phyloP scores from a whole-genome alignment of 352 stramenopile genomes.

The Albugo candida region DNA sequence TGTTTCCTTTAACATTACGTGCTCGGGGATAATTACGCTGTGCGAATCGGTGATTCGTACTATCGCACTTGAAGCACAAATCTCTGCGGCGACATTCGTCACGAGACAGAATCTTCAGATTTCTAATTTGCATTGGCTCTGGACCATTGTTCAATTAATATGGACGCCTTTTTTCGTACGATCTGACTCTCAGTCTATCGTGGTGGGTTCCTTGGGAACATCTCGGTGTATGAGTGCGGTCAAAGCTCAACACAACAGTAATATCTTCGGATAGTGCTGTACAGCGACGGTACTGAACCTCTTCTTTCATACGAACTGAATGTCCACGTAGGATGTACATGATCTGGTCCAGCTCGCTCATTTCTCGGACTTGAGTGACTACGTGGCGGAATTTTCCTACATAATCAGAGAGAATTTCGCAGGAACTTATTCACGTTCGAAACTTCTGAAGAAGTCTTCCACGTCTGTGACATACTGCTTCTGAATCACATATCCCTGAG shows the following conservation, averaged over 20 bases:
- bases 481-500: too few species aligned
- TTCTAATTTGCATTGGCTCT: neutral
- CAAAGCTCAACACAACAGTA: conserved; percentile 9
- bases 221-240: conserved; percentile 6
- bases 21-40: neutral
- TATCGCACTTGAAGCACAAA: neutral
- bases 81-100: neutral
- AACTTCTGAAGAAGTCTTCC: too few species aligned
- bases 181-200: conserved; percentile 1
- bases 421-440: too few species aligned
- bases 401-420: conserved; percentile 7
- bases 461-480: too few species aligned
- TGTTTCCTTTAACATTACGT: too few species aligned
- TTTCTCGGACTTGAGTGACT: conserved; percentile 8
- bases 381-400: conserved; percentile 6
- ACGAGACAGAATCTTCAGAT: neutral
- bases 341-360: conserved; percentile 12
- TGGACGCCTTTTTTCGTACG: neutral
- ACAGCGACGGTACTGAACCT: conserved; percentile 15
- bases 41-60: neutral
- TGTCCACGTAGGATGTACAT: conserved; percentile 10
- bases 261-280: conserved; percentile 7
- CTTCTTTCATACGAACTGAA: conserved; percentile 4
- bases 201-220: conserved; percentile 1
- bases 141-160: neutral